These are phyloP conservation scores for Besnoitia besnoiti DNA, from an alignment of 169 alveolate species.

Conservation along the genomic window DNA sequence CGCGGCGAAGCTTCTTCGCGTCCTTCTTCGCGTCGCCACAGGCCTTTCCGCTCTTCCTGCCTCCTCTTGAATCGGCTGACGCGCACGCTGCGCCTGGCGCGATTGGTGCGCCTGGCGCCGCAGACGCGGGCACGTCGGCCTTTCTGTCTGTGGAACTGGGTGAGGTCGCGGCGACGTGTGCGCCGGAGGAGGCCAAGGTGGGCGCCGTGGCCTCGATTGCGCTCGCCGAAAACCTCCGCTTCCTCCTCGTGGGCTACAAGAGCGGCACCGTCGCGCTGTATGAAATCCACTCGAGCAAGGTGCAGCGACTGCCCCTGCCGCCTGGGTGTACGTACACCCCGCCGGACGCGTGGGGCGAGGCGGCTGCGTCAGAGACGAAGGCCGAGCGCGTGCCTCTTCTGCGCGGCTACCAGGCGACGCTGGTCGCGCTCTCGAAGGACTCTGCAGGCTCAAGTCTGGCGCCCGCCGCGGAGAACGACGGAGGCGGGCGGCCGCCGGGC, in stretches of 20 bases:
- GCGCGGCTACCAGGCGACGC: conserved; percentile 27
- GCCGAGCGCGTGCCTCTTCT: not conserved
- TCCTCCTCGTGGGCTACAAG: conserved; percentile 28
- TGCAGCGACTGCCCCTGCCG: conserved; percentile 1
- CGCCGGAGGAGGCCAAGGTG: not conserved
- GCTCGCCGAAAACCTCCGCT: not conserved
- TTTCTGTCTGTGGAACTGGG: not conserved
- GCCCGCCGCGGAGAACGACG: not conserved
- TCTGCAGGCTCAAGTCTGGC: not conserved
- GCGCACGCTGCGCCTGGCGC: not conserved
- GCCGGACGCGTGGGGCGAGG: not conserved
- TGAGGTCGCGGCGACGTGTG: not conserved
- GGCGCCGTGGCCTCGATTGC: not conserved
- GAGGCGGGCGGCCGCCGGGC: not conserved
- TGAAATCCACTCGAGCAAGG: not conserved
- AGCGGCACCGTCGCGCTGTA: conserved; percentile 26
- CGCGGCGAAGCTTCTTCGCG: not conserved
- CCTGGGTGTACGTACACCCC: conserved; percentile 49
- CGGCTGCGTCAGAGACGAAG: not conserved
- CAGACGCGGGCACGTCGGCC: not conserved
- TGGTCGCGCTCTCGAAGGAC: not conserved
- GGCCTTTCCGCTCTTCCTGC: conserved; percentile 16
- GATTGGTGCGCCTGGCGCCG: not conserved
- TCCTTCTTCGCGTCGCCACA: not conserved
- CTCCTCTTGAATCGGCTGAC: not conserved